phyloP scores from a whole-genome alignment of 441 rosid genomes.

The Macaranga tanarius region DNA sequence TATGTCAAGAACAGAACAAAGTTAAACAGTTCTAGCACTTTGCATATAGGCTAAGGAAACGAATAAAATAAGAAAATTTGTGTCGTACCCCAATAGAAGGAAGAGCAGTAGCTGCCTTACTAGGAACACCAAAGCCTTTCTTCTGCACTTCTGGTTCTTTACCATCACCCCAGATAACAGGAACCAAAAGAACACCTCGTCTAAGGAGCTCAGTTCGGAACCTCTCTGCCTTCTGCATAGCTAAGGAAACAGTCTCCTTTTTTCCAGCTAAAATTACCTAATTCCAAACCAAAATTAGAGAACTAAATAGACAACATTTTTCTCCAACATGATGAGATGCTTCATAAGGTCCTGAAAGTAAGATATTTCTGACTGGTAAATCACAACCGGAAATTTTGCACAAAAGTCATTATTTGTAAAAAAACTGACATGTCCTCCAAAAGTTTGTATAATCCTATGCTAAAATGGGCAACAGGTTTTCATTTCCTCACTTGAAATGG shows the following conservation, averaged over 20 bases:
- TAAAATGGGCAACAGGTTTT: neutral
- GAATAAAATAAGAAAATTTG: neutral
- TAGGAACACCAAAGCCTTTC: constrained; percentile 77
- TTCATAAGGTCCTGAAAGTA: constrained; percentile 13
- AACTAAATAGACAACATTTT: constrained; percentile 4
- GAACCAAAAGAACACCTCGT: constrained; percentile 86
- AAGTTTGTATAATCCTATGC: too few relatives aligned
- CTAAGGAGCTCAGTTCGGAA: constrained; percentile 83
- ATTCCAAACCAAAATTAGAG: constrained; percentile 22
- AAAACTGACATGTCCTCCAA: neutral
- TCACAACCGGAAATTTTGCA: neutral
- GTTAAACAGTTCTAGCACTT: neutral
- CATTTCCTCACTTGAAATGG: constrained; percentile 12
- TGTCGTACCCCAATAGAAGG: constrained; percentile 84
- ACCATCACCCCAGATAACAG: constrained; percentile 77
- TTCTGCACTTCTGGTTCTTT: constrained; percentile 54
- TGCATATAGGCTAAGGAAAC: neutral
- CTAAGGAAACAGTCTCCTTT: constrained; percentile 60
- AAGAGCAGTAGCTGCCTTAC: constrained; percentile 56
- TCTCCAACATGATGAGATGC: constrained; percentile 4
- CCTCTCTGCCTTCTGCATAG: constrained; percentile 79
- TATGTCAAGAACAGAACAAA: constrained; percentile 13
- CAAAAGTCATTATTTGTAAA: neutral
- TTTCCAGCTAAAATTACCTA: constrained; percentile 92
- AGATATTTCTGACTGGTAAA: constrained; percentile 8